Evolutionary conservation across 352 stramenopile genomes (phyloP).

Genomic region (Globisporangium alternatum): DNA sequence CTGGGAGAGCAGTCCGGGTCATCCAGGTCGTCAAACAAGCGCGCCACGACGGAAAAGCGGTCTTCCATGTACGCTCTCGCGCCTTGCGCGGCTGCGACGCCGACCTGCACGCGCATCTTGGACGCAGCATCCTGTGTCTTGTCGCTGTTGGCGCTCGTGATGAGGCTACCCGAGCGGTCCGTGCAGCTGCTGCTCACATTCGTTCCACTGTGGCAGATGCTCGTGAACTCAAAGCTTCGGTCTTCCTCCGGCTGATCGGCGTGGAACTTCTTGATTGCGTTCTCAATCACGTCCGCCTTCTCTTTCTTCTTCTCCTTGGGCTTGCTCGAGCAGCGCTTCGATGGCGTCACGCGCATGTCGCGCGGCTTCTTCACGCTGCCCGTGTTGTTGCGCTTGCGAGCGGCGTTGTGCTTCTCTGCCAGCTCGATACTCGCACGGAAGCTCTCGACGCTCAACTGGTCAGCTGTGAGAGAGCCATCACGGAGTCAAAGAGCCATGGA

Average conservation of each 20-base stretch:
- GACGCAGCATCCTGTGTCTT: conserved; percentile 15
- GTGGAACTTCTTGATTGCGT: conserved; percentile 53
- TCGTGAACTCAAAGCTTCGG: conserved; percentile 54
- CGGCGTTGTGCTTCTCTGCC: conserved; percentile 15
- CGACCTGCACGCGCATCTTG: conserved; percentile 45
- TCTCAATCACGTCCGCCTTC: conserved; percentile 60
- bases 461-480: conserved; percentile 4
- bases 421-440: conserved; percentile 20
- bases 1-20: conserved; percentile 43
- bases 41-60: conserved; percentile 57
- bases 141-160: conserved; percentile 15
- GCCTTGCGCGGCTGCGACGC: conserved; percentile 53
- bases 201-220: conserved; percentile 26
- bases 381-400: conserved; percentile 20
- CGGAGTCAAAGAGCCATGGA: background rate
- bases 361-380: conserved; percentile 20
- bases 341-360: conserved; percentile 32
- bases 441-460: conserved; percentile 20
- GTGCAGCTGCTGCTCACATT: conserved; percentile 9
- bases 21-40: conserved; percentile 47
- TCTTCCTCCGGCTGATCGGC: conserved; percentile 17
- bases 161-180: conserved; percentile 3
- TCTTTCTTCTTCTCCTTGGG: conserved; percentile 49
- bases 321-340: conserved; percentile 50
- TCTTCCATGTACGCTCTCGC: conserved; percentile 82